A percentile compares a stretch with the other conserved stretches of the same genome.
phyloP scores from a whole-genome alignment of 2,329 filamentous ascomycete species.

The Pseudocercospora vitis region DNA sequence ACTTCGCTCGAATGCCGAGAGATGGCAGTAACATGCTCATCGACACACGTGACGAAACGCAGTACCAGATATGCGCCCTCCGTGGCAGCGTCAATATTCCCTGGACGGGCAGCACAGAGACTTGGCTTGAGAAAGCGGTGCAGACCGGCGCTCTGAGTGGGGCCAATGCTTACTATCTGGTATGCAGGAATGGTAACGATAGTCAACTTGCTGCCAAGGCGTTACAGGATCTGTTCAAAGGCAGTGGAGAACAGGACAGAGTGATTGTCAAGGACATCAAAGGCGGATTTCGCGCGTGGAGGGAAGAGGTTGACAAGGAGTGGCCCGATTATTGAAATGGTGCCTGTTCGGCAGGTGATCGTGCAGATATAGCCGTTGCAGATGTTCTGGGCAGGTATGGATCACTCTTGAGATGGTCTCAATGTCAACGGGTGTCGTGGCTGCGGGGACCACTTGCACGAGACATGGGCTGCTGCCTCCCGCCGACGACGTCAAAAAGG shows the following conservation, averaged over 20 bases:
- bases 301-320: conserved; percentile 60
- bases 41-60: conserved; percentile 81
- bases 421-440: too few species aligned
- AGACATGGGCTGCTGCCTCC: too few species aligned
- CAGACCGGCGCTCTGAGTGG: conserved; percentile 21
- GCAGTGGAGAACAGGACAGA: conserved; percentile 26
- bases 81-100: conserved; percentile 74
- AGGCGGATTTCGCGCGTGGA: conserved; percentile 74
- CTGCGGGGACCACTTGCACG: too few species aligned
- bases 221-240: conserved; percentile 62
- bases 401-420: too few species aligned
- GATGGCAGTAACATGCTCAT: conserved; percentile 60
- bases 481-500: too few species aligned
- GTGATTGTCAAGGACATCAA: conserved; percentile 68
- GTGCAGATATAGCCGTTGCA: too few species aligned
- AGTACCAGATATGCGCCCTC: conserved; percentile 78
- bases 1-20: conserved; percentile 52
- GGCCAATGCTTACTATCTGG: conserved; percentile 47
- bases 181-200: conserved; percentile 76
- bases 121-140: conserved; percentile 34
- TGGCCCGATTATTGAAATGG: conserved; percentile 58
- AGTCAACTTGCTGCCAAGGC: conserved; percentile 69
- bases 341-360: too few species aligned
- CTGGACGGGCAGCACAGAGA: conserved; percentile 56
- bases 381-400: too few species aligned